phyloP scores from a whole-genome alignment of 2,329 filamentous ascomycete species.

The Colletotrichum trifolii region DNA sequence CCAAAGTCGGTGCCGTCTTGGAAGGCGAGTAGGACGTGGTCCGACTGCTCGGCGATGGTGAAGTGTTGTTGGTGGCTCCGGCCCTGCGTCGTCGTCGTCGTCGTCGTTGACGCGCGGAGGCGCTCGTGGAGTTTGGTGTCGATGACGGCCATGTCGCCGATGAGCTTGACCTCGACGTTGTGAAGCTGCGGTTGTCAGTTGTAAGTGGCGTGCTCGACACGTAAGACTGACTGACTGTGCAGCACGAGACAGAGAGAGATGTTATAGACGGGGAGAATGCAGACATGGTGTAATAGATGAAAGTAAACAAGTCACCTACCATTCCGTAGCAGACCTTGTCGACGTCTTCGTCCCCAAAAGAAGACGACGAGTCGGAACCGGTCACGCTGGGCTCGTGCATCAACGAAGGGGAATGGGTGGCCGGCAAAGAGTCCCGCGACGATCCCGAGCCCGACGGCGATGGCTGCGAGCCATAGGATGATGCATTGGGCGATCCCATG shows the following conservation, averaged over 20 bases:
- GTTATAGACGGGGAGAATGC: not conserved
- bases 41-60: constrained; percentile 33
- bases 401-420: constrained; percentile 25
- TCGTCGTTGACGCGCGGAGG: constrained; percentile 5
- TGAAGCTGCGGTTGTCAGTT: constrained; percentile 38
- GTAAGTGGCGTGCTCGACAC: not conserved
- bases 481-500: not conserved
- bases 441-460: constrained; percentile 1
- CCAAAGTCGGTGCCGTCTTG: constrained; percentile 41
- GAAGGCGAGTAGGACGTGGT: constrained; percentile 40
- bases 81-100: not conserved
- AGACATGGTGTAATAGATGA: too few species aligned
- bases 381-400: constrained; percentile 16
- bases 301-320: constrained; percentile 32
- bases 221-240: not conserved
- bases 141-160: constrained; percentile 39
- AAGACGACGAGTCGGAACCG: constrained; percentile 22
- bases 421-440: constrained; percentile 17
- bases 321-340: constrained; percentile 43
- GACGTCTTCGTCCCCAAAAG: constrained; percentile 23
- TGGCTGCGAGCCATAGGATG: constrained; percentile 4
- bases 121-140: constrained; percentile 36
- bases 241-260: not conserved
- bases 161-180: constrained; percentile 41
- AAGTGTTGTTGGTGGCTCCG: constrained; percentile 38